Percentiles rank a stretch among this genome's conserved stretches.
Conservation (phyloP, 2,329 filamentous ascomycete species). For the Pezicula carpinea region DNA sequence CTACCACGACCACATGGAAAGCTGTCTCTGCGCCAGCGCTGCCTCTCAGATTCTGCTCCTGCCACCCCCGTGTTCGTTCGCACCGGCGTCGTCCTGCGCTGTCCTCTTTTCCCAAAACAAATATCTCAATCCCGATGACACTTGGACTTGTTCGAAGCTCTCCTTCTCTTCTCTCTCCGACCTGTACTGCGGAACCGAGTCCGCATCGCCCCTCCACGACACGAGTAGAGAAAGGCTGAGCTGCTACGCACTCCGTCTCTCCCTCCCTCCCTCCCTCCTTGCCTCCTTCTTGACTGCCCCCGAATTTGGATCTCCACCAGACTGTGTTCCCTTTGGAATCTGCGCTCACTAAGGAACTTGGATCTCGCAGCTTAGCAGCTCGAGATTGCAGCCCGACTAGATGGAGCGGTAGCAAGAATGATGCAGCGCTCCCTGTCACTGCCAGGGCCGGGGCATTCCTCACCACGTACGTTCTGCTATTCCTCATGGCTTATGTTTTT, state of each 20-base stretch:
- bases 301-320: not conserved
- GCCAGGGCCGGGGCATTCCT: constrained; percentile 28
- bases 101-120: not conserved
- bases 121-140: not conserved
- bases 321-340: not conserved
- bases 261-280: too few species aligned
- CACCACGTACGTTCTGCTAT: constrained; percentile 27
- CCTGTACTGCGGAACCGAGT: not conserved
- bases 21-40: not conserved
- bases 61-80: too few species aligned
- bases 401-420: constrained; percentile 30
- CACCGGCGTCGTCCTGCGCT: not conserved
- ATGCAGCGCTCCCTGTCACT: constrained; percentile 31
- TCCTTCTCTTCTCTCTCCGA: not conserved
- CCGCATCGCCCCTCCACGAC: not conserved
- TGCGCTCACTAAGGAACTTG: constrained; percentile 2
- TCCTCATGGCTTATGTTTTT: not conserved
- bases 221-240: not conserved
- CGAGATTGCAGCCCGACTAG: constrained; percentile 22
- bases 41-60: not conserved
- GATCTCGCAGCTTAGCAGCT: constrained; percentile 24
- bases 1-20: not conserved
- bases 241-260: too few species aligned
- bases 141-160: not conserved
- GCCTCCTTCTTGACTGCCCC: too few species aligned